Evolutionary conservation across 106 monocot genomes (phyloP).

Genomic region (Dendrobium nobile): DNA sequence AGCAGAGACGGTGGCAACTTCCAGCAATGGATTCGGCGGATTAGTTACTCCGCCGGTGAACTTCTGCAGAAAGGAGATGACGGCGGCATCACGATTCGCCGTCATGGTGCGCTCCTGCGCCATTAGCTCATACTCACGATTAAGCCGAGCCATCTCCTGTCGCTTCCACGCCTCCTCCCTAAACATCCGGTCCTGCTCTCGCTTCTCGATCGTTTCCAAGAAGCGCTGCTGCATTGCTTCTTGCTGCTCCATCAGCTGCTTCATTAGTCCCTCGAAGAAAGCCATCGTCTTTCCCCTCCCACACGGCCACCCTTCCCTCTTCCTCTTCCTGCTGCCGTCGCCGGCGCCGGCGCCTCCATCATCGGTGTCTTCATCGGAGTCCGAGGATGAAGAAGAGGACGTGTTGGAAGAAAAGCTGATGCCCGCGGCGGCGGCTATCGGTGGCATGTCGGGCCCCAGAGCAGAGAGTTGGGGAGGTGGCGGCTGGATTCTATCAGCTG

Average conservation of each 20-base stretch:
- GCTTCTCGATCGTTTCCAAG: conserved; percentile 69
- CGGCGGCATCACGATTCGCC: conserved; percentile 52
- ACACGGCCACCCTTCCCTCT: not conserved
- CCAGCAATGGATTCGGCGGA: not conserved
- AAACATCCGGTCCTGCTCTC: conserved; percentile 71
- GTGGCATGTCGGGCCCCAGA: not conserved
- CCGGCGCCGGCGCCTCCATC: conserved; percentile 16
- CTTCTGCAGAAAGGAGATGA: conserved; percentile 66
- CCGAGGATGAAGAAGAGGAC: conserved; percentile 24
- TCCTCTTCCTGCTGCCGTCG: conserved; percentile 11
- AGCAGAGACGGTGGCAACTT: conserved; percentile 9
- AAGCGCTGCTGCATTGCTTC: conserved; percentile 77
- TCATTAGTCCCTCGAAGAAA: conserved; percentile 67
- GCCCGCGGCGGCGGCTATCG: not conserved
- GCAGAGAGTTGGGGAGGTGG: not conserved
- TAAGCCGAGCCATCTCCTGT: conserved; percentile 66
- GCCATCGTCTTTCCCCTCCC: conserved; percentile 43
- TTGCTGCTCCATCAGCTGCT: conserved; percentile 75
- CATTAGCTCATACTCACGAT: conserved; percentile 56
- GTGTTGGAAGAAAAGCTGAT: conserved; percentile 65
- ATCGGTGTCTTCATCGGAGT: conserved; percentile 30
- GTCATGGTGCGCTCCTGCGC: conserved; percentile 58
- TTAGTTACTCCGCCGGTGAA: conserved; percentile 28
- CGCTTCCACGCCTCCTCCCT: conserved; percentile 81
- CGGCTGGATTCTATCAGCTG: not conserved